These are phyloP conservation scores for Phylloporus sp. DNA, from an alignment of 768 basidiomycete species.

Conservation along the genomic window DNA sequence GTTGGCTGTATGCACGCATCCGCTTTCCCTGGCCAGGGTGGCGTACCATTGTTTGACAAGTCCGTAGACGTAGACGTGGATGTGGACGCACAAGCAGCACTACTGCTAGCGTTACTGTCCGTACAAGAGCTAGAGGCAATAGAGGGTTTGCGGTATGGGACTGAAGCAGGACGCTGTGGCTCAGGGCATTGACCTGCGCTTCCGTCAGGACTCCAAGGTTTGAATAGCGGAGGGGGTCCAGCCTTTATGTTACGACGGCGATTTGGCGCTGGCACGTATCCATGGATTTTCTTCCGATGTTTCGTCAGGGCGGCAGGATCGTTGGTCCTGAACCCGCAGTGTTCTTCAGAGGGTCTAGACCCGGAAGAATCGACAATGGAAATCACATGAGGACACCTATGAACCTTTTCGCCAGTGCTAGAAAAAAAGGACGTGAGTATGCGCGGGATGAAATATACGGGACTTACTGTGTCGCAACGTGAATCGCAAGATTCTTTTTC, in stretches of 20 bases:
- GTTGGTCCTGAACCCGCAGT: conserved; percentile 18
- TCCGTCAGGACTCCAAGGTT: background rate
- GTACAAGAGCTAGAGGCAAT: background rate
- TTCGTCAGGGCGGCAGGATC: conserved; percentile 25
- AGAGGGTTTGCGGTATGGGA: too few relatives aligned
- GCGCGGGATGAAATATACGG: background rate
- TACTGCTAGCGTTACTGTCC: background rate
- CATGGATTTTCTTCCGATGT: conserved; percentile 22
- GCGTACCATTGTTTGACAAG: background rate
- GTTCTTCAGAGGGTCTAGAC: background rate
- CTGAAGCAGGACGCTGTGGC: background rate
- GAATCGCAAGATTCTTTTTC: conserved; percentile 21
- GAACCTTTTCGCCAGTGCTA: conserved; percentile 21
- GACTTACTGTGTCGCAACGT: conserved; percentile 18
- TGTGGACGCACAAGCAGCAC: background rate
- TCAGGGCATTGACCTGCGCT: background rate
- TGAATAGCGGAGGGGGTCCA: background rate
- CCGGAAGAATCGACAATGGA: background rate
- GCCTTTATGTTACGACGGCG: background rate
- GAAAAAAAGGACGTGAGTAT: background rate
- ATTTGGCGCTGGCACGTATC: conserved; percentile 12
- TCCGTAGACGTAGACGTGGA: background rate
- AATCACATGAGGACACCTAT: conserved; percentile 8
- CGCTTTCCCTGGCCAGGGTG: background rate
- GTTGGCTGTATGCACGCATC: background rate